Evolutionary conservation across 176 grass and related monocot species (phyloP).

Genomic region (Stipa capillata): DNA sequence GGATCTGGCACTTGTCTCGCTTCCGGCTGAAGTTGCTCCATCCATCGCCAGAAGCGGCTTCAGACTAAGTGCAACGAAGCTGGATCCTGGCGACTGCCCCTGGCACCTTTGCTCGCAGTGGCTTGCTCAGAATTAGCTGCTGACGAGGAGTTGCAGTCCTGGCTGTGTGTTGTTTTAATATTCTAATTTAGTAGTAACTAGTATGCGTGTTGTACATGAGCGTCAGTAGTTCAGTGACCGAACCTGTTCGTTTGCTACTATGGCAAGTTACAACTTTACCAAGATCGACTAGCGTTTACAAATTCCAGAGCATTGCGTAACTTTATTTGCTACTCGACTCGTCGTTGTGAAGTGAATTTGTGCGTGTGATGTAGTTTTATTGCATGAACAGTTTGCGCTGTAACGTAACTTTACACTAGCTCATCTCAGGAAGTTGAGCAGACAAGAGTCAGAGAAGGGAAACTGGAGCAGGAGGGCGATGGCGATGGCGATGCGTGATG

Average conservation of each 20-base stretch:
- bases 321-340: not conserved
- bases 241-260: not conserved
- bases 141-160: not conserved
- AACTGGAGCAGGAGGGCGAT: no score
- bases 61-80: not conserved
- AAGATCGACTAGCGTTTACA: not conserved
- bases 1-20: not conserved
- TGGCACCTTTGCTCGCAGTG: not conserved
- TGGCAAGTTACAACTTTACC: not conserved
- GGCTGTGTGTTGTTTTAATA: not conserved
- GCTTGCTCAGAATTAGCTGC: not conserved
- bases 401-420: no score
- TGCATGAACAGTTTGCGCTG: no score
- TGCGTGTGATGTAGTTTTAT: not conserved
- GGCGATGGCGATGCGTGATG: not conserved
- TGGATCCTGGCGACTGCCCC: not conserved
- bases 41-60: not conserved
- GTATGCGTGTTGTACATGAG: slow-evolving; percentile 16
- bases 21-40: not conserved
- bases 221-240: not conserved
- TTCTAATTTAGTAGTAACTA: not conserved
- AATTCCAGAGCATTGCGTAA: not conserved
- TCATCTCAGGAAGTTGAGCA: no score
- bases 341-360: not conserved
- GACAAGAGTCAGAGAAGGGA: not conserved